Percentiles rank a stretch among this genome's conserved stretches.
Conservation (phyloP, 2,329 filamentous ascomycete species). For the Nothomitra cinnamomea region DNA sequence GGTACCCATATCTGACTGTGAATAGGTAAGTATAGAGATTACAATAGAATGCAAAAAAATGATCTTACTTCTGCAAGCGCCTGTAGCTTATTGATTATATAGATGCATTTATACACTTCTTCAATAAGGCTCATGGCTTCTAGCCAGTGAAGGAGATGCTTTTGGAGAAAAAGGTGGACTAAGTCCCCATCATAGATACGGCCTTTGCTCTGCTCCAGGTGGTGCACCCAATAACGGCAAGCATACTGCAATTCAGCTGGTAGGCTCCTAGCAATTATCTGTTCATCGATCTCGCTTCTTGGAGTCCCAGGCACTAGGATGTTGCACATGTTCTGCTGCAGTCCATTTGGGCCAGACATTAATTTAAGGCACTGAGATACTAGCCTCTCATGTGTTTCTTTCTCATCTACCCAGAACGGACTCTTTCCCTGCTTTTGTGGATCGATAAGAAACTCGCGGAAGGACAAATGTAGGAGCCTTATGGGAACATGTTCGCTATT, state of each 20-base stretch:
- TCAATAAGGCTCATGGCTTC: constrained; percentile 24
- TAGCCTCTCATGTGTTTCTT: constrained; percentile 17
- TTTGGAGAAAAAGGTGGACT: constrained; percentile 21
- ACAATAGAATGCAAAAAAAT: not conserved
- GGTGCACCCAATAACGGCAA: constrained; percentile 24
- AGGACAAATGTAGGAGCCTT: constrained; percentile 14
- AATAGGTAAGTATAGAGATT: constrained; percentile 2
- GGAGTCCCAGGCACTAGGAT: constrained; percentile 15
- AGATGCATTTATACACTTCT: constrained; percentile 13
- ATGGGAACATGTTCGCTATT: constrained; percentile 5
- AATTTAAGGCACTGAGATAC: constrained; percentile 22
- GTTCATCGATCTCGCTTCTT: constrained; percentile 13
- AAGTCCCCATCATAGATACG: constrained; percentile 15
- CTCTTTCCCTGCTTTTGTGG: constrained; percentile 13
- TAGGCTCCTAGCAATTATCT: constrained; percentile 13
- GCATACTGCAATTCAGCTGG: constrained; percentile 24
- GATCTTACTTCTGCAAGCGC: not conserved
- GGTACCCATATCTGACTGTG: not conserved
- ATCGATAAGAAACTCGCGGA: constrained; percentile 20
- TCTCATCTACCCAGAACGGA: constrained; percentile 24
- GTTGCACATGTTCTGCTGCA: constrained; percentile 23
- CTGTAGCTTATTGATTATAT: constrained; percentile 10
- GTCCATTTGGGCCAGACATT: constrained; percentile 15
- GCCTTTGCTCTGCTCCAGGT: constrained; percentile 16
- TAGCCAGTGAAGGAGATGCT: constrained; percentile 28